Evolutionary conservation across 257 asterid species (phyloP).

Genomic region (Forsythia viridissima): DNA sequence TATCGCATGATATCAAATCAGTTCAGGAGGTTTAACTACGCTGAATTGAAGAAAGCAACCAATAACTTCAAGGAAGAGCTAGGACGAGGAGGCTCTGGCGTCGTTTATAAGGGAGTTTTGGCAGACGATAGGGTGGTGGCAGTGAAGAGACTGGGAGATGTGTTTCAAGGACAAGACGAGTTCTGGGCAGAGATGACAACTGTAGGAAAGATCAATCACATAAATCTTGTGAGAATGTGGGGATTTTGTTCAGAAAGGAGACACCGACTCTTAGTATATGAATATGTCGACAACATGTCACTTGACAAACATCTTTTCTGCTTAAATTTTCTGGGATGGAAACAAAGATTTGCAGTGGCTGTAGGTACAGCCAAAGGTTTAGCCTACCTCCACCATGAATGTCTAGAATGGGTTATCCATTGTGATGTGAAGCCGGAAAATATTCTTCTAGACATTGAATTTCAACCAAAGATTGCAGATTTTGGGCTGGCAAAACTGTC

Average conservation of each 20-base stretch:
- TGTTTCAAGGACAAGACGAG: conserved; percentile 11
- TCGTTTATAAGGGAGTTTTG: conserved; percentile 19
- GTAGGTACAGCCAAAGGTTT: conserved; percentile 20
- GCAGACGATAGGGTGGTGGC: conserved; percentile 16
- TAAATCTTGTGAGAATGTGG: conserved; percentile 24
- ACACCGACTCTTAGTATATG: conserved; percentile 11
- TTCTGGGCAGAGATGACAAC: conserved; percentile 16
- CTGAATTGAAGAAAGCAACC: conserved; percentile 18
- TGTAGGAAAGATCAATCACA: conserved; percentile 14
- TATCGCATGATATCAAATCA: conserved; percentile 7
- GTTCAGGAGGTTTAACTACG: conserved; percentile 16
- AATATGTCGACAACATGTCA: conserved; percentile 8
- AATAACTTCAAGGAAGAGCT: conserved; percentile 25
- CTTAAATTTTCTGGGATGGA: conserved; percentile 1
- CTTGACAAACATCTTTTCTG: conserved; percentile 6
- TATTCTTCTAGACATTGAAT: conserved; percentile 7
- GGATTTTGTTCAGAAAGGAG: conserved; percentile 22
- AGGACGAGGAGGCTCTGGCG: conserved; percentile 18
- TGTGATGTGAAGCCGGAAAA: conserved; percentile 24
- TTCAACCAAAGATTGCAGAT: conserved; percentile 19
- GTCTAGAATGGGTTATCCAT: conserved; percentile 22
- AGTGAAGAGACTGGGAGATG: conserved; percentile 18
- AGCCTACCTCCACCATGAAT: conserved; percentile 24
- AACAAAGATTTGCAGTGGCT: conserved; percentile 16
- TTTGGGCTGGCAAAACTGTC: conserved; percentile 22